Base-by-base conservation (phyloP, 2,329 filamentous ascomycete genomes). In the Monilinia laxa region DNA sequence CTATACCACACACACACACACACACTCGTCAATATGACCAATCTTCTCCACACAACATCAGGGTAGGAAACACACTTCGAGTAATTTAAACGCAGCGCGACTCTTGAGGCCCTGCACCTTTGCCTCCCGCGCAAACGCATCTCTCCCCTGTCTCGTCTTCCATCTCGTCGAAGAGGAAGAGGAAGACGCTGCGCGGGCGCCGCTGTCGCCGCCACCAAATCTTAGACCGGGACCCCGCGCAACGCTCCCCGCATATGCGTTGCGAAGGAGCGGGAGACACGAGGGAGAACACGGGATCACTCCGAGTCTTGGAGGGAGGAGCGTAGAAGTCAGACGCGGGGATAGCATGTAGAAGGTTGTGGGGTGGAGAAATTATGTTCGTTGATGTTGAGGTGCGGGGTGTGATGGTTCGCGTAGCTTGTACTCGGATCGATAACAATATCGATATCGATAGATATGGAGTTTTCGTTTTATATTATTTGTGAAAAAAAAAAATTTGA, bases 31-130 rank as follows among this genome's bases (percentile, higher is more conserved):
- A 42, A 42, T 9, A 42, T 16, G 4, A 16, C 40, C 40, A 28
- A 28, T 28, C 28, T 4, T 14, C 40, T 3, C 40, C 40, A 42
- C 31, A 28, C 28, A 28, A 23, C 5, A 25, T 42, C 31, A 3
- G 52, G 11, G 5, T 1, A 49, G 28, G 25, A 9, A 3, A 52
- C 62, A 42, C 76, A 92, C 92, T 82, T 97, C 91, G 23, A 97
- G 79, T 12, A 99, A 81, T 78, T 99, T 99, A 78, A 95, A 97
- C 0, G 93, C 95, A 35, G 95, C 95, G 69, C 95, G 87, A 73
- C 92, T 96, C 79, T 94, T 97, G 67, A 97, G 80, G 0, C 89
- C 89, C 71, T 90, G 84, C 2, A 96, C 87, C 74, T 87, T 90
- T 56, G 95, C 93, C 73, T 90, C 86, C 66, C 85, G 86, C 0